Conservation (phyloP, 305 asterid species). For the Solanum hybrid region DNA sequence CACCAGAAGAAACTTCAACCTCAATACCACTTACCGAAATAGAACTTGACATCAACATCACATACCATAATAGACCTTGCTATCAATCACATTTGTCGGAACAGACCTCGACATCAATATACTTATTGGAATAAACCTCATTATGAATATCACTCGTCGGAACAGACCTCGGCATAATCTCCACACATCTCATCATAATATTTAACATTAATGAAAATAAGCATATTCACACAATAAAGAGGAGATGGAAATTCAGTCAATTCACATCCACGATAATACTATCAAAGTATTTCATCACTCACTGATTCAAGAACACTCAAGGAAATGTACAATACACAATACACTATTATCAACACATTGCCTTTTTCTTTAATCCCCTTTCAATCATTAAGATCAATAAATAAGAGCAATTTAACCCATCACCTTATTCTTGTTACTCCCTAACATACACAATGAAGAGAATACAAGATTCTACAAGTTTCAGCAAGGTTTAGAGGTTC, state of each 20-base stretch:
- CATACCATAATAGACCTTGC: too few relatives aligned
- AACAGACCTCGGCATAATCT: neutral
- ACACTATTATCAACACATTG: neutral
- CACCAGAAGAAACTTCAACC: neutral
- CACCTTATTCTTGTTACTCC: neutral
- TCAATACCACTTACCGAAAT: neutral
- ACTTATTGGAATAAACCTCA: neutral
- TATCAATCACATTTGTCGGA: too few relatives aligned
- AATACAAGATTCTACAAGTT: neutral
- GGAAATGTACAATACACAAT: neutral
- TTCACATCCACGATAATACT: neutral
- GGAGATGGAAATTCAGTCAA: neutral
- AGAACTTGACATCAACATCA: neutral
- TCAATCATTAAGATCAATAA: neutral
- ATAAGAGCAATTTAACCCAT: neutral
- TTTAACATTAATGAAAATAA: too few relatives aligned
- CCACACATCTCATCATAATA: neutral
- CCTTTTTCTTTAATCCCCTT: neutral
- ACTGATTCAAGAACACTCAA: neutral
- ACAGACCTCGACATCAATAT: too few relatives aligned
- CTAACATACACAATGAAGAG: neutral
- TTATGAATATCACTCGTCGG: too few relatives aligned
- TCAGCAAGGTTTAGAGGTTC: neutral
- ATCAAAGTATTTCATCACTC: neutral
- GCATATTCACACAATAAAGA: neutral